Conservation (phyloP, 495 filamentous ascomycete genomes). For the Saxophila tyrrhenica region DNA sequence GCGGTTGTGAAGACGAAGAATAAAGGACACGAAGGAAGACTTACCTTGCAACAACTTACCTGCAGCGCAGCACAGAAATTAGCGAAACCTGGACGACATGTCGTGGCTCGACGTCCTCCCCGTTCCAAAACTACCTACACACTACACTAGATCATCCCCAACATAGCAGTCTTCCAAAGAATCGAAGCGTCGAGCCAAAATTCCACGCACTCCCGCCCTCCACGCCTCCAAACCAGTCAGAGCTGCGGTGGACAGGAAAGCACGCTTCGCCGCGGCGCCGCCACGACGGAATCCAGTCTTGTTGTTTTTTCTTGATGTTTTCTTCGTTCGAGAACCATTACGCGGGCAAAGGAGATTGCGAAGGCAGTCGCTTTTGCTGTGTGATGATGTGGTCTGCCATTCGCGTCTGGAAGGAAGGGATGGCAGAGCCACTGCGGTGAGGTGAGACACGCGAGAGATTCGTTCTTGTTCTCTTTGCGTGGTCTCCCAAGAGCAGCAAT, state of each 20-base stretch:
- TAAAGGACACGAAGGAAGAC: no score
- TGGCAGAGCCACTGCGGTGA: neutral
- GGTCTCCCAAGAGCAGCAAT: neutral
- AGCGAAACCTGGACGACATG: no score
- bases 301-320: conserved; percentile 1
- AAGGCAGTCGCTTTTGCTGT: conserved; percentile 23
- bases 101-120: neutral
- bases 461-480: conserved; percentile 14
- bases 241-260: neutral
- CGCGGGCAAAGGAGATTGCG: conserved; percentile 14
- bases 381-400: conserved; percentile 5
- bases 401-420: no score
- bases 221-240: neutral
- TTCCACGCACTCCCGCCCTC: neutral
- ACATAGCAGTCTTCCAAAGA: neutral
- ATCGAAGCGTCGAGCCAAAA: neutral
- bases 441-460: neutral
- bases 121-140: neutral
- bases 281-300: neutral
- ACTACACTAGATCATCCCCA: neutral
- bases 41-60: no score
- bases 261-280: neutral
- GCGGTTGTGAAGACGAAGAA: no score
- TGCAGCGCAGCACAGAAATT: no score
- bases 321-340: conserved; percentile 1